Evolutionary conservation across 148 eudicot genomes (phyloP), one percentile per base, ranked within the genome.

Genomic region (Heliamphora exappendiculata): DNA sequence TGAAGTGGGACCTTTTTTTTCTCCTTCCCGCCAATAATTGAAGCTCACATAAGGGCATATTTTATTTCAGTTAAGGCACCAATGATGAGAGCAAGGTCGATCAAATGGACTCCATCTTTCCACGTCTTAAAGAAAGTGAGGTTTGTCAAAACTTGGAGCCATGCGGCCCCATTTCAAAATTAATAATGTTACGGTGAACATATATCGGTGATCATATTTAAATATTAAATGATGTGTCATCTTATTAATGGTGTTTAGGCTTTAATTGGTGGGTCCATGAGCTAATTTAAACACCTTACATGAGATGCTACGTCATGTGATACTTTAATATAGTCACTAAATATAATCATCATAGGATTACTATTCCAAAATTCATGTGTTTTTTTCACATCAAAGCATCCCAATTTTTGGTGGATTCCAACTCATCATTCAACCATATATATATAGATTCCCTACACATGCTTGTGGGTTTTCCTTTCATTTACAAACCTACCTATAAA

Each of bases 381-480:
- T 83, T 72, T 79, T 66, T 70, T 78, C 79, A 59, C 82, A 76
- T 76, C 82, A 66, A 72, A 36, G 14, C 31, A 65, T 75, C 57
- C 72, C 51, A 42, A 33, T 73, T 73, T 58, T 57, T 47, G 80
- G 86, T 83, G 86, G 83, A 83, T 62, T 83, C 83, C 86, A 83
- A 80, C 86, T 79, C 86, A 83, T 76, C 80, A 51, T 76, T 74
- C 80, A 74, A 80, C 81, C 83, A 72, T 76, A n/a, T n/a, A n/a
- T n/a, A 36, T 63, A 0, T 74, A 50, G 80, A 76, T 83, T 76
- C 82, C 80, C 75, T 59, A 71, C 79, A 70, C 82, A 29, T 3
- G 26, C 49, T 39, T 68, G 76, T 76, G 78, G 75, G 44, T 68
- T 83, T 83, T 78, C 83, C 78, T 83, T 77, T 77, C 81, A 83